phyloP scores from a whole-genome alignment of 1,284 basidiomycete species.

The Lentinus polychrous region DNA sequence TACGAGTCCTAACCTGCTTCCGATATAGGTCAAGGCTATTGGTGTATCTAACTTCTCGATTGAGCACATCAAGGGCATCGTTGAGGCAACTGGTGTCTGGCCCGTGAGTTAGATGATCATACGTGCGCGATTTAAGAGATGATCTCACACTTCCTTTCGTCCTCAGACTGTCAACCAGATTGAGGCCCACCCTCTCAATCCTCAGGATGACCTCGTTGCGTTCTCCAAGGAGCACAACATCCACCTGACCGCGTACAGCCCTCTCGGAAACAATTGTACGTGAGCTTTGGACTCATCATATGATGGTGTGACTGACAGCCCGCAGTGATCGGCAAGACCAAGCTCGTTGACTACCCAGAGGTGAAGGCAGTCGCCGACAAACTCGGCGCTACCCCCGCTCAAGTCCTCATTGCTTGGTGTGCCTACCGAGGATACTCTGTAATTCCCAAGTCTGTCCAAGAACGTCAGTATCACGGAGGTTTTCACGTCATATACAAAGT shows the following conservation, averaged over 20 bases:
- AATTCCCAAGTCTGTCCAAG: conserved; percentile 47
- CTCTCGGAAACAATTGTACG: conserved; percentile 74
- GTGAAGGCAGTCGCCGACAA: conserved; percentile 51
- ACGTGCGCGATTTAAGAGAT: neutral
- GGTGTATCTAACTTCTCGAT: conserved; percentile 83
- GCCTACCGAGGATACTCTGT: conserved; percentile 38
- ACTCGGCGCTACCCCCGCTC: conserved; percentile 36
- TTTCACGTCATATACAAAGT: neutral
- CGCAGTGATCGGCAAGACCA: conserved; percentile 47
- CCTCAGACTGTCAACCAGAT: conserved; percentile 68
- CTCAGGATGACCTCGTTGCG: conserved; percentile 61
- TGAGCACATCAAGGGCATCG: conserved; percentile 61
- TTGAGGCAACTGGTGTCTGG: conserved; percentile 67
- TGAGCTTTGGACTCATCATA: conserved; percentile 6
- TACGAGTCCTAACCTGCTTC: neutral
- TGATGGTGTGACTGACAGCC: neutral
- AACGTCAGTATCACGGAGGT: conserved; percentile 21
- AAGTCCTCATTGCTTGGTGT: conserved; percentile 48
- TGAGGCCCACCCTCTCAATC: conserved; percentile 77
- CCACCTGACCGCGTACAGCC: conserved; percentile 79
- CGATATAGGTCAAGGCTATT: conserved; percentile 45
- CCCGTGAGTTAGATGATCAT: conserved; percentile 37
- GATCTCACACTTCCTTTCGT: neutral
- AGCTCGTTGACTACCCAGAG: conserved; percentile 55
- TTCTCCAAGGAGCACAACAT: conserved; percentile 73